These are phyloP conservation scores for Nannizzia gypsea DNA, from an alignment of 2,329 filamentous ascomycete species.

Conservation along the genomic window DNA sequence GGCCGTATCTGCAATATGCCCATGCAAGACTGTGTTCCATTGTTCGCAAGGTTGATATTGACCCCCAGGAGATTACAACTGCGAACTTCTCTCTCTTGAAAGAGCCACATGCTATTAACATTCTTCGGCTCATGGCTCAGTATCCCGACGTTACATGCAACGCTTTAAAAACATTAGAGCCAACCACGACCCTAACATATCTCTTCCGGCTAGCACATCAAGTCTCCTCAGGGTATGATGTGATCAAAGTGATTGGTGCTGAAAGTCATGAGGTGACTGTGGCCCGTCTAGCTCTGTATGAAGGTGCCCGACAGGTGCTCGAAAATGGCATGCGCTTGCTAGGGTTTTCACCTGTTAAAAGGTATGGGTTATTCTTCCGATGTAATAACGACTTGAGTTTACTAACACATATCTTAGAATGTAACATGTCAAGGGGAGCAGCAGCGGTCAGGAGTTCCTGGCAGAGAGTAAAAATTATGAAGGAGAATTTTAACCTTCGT, in stretches of 20 bases:
- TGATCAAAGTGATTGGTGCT: conserved; percentile 37
- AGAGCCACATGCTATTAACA: conserved; percentile 59
- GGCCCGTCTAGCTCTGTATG: conserved; percentile 44
- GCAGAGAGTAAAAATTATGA: no score
- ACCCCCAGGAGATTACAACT: conserved; percentile 45
- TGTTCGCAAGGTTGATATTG: conserved; percentile 44
- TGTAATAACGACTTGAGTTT: no score
- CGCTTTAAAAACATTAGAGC: conserved; percentile 72
- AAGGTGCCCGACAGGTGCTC: conserved; percentile 44
- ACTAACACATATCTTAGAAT: no score
- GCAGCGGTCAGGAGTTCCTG: no score
- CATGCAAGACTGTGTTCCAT: conserved; percentile 59
- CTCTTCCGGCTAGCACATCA: conserved; percentile 44
- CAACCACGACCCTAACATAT: conserved; percentile 56
- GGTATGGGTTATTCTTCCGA: conserved; percentile 19
- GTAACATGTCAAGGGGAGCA: no score
- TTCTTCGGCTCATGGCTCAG: conserved; percentile 64
- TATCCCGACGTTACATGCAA: conserved; percentile 79
- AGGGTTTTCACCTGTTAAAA: conserved; percentile 47
- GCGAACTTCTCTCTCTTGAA: conserved; percentile 58
- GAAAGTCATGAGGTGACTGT: conserved; percentile 33
- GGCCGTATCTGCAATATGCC: conserved; percentile 74
- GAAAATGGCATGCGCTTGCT: conserved; percentile 48
- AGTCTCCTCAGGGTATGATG: conserved; percentile 10
- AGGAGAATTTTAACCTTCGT: no score